phyloP scores from a whole-genome alignment of 225 moss, liverwort and hornwort genomes.

The Sphagnum tenellum region DNA sequence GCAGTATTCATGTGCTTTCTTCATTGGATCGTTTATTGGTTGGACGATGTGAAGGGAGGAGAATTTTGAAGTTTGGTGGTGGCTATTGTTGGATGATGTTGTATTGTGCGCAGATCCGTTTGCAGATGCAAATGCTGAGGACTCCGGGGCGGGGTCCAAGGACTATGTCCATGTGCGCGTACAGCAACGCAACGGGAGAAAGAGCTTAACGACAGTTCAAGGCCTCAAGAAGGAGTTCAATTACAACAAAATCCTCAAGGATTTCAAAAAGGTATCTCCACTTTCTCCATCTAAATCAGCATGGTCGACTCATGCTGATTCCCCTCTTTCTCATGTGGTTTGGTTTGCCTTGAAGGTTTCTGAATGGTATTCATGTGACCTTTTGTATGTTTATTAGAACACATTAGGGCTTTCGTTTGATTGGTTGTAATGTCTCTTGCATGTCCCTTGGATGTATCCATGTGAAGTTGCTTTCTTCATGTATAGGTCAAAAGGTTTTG shows the following conservation, averaged over 20 bases:
- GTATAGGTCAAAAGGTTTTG: background rate
- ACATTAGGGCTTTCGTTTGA: background rate
- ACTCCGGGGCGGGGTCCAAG: conserved; percentile 82
- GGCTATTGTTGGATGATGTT: background rate
- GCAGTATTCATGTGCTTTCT: no score
- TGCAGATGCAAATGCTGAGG: conserved; percentile 87
- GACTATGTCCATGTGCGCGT: conserved; percentile 93
- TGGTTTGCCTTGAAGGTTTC: no score
- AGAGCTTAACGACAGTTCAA: conserved; percentile 85
- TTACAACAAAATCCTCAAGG: conserved; percentile 85
- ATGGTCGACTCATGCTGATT: no score
- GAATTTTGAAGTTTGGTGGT: background rate
- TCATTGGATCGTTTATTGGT: no score
- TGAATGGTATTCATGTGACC: background rate
- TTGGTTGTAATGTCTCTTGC: no score
- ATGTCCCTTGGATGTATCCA: no score
- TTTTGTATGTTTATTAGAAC: no score
- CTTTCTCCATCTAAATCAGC: no score
- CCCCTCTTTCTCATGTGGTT: no score
- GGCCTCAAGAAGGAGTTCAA: conserved; percentile 86
- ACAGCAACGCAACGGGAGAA: conserved; percentile 87
- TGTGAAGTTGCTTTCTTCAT: no score
- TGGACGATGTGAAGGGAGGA: no score
- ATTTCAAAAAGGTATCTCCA: conserved; percentile 53
- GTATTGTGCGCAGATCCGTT: conserved; percentile 48